phyloP scores from a whole-genome alignment of 768 basidiomycete species.

The Suillus subalutaceus region DNA sequence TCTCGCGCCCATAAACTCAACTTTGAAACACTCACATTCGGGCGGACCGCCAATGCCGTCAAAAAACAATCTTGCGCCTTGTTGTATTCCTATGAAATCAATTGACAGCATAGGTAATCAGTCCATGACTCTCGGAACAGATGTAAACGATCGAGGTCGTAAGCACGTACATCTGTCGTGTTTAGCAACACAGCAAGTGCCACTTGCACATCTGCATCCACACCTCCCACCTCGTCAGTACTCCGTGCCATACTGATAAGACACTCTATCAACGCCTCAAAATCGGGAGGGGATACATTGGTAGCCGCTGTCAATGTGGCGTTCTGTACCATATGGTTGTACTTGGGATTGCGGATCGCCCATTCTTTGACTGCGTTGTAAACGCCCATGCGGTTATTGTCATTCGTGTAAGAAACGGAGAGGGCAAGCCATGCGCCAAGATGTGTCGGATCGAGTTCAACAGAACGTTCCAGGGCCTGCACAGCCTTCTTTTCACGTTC shows the following conservation, averaged over 20 bases:
- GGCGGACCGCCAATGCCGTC: constrained; percentile 83
- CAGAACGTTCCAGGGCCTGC: constrained; percentile 76
- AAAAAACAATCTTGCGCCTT: constrained; percentile 95
- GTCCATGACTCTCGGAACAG: background rate
- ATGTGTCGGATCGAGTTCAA: constrained; percentile 78
- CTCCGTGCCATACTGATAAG: constrained; percentile 80
- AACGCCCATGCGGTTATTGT: constrained; percentile 72
- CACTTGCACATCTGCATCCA: constrained; percentile 95
- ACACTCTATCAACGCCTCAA: constrained; percentile 65
- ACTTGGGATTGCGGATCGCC: constrained; percentile 67
- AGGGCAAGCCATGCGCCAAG: constrained; percentile 88
- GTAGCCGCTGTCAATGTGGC: constrained; percentile 28
- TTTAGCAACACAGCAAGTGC: constrained; percentile 93
- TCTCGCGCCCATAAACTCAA: background rate
- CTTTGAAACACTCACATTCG: constrained; percentile 60
- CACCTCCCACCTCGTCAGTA: constrained; percentile 48
- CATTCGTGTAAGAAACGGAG: constrained; percentile 90
- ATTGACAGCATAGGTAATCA: constrained; percentile 13
- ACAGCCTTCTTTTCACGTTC: constrained; percentile 93
- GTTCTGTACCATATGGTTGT: constrained; percentile 48
- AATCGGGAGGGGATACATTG: constrained; percentile 35
- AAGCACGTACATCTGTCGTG: constrained; percentile 71
- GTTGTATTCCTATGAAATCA: constrained; percentile 67
- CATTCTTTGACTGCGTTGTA: constrained; percentile 84
- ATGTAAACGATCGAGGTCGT: background rate